phyloP scores from a whole-genome alignment of 306 rosid species.

The Cyamopsis tetragonoloba region DNA sequence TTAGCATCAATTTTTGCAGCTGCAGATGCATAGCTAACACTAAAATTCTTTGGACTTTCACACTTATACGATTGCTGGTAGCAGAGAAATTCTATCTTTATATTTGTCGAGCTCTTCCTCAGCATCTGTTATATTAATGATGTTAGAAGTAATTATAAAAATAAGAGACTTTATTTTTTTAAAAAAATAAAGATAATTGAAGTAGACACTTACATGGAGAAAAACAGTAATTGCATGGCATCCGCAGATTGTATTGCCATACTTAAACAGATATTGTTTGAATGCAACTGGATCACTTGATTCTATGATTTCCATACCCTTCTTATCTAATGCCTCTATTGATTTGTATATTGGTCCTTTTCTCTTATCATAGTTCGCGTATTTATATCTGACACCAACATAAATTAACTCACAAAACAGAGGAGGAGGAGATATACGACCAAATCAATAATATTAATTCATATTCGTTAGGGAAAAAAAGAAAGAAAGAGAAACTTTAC shows the following conservation, averaged over 20 bases:
- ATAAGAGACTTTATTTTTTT: too few species aligned
- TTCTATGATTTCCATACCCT: slow-evolving; percentile 95
- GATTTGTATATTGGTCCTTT: slow-evolving; percentile 81
- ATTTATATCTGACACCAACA: slow-evolving; percentile 73
- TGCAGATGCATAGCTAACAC: slow-evolving; percentile 85
- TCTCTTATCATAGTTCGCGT: slow-evolving; percentile 60
- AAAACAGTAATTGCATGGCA: slow-evolving; percentile 87
- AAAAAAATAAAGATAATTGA: background rate
- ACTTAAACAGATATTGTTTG: slow-evolving; percentile 63
- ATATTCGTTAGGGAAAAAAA: too few species aligned
- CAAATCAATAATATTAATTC: too few species aligned
- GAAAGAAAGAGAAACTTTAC: too few species aligned
- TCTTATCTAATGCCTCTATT: slow-evolving; percentile 82
- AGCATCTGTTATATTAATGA: slow-evolving; percentile 49
- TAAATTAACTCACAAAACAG: too few species aligned
- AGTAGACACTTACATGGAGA: slow-evolving; percentile 70
- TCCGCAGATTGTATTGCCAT: slow-evolving; percentile 89
- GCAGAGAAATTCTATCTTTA: slow-evolving; percentile 59
- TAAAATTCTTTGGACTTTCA: slow-evolving; percentile 57
- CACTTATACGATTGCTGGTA: slow-evolving; percentile 80
- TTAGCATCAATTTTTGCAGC: slow-evolving; percentile 60
- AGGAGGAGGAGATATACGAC: too few species aligned
- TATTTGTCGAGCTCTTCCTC: slow-evolving; percentile 48
- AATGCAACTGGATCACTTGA: slow-evolving; percentile 81
- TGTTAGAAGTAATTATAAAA: too few species aligned